Percentiles rank a stretch among this genome's conserved stretches.
Conservation (phyloP, 306 rosid genomes). For the Pachyrhizus erosus region DNA sequence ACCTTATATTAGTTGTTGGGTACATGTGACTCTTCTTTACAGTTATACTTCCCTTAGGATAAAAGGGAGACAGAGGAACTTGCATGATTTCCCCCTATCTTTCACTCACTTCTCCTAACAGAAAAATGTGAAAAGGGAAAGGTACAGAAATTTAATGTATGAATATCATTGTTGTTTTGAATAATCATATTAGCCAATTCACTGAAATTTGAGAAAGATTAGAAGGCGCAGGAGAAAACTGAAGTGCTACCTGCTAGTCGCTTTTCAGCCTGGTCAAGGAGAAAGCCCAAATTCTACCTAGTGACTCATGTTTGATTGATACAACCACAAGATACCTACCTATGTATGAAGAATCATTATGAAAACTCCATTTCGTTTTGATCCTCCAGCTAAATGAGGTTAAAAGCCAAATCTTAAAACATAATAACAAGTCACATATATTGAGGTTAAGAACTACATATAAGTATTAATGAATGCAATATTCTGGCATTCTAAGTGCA, state of each 20-base stretch:
- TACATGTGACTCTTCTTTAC: too few relatives aligned
- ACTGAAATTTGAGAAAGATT: too few relatives aligned
- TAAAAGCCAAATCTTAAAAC: background rate
- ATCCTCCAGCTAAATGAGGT: background rate
- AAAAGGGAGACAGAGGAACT: background rate
- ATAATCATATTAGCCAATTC: too few relatives aligned
- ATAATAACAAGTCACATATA: background rate
- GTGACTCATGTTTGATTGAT: background rate
- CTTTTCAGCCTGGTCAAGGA: background rate
- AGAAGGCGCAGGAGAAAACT: too few relatives aligned
- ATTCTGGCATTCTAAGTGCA: too few relatives aligned
- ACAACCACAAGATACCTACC: background rate
- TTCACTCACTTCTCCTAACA: too few relatives aligned
- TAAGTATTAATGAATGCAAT: background rate
- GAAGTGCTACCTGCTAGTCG: too few relatives aligned
- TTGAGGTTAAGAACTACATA: background rate
- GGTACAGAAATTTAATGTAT: too few relatives aligned
- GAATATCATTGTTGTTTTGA: too few relatives aligned
- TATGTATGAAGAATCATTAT: background rate
- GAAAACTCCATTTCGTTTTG: background rate
- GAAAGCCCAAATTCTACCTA: background rate
- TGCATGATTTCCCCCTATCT: background rate
- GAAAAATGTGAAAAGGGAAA: too few relatives aligned
- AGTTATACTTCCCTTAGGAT: too few relatives aligned
- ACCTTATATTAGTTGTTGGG: background rate